Base-by-base conservation (phyloP, 75 land plant genomes). In the Cryptomeria japonica region DNA sequence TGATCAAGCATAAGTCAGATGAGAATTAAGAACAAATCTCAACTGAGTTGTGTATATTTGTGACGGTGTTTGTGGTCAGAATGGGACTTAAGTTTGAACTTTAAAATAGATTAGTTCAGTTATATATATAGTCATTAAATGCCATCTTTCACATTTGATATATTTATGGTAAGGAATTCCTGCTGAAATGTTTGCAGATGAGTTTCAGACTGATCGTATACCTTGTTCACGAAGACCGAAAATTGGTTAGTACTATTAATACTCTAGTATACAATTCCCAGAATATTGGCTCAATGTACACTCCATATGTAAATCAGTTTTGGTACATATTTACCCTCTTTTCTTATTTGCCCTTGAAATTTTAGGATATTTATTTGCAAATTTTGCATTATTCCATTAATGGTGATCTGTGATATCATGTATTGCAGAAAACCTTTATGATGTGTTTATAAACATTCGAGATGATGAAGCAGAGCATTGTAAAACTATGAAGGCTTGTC, bases 391-490 rank as follows among this genome's bases (percentile, higher is more conserved):
- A 85, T 51, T 46, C 47, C 38, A 51, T 53, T 22, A 51, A 11
- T 49, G 56, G 22, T 86, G 73, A 86, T 41, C 37, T 85, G 87
- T n/a, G 73, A 53, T 22, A 7, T 14, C 51, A 1, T 61, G 11
- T 51, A 42, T 85, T 90, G 28, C 95, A 97, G 99, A 98, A 61
- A 98, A 96, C 76, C 87, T 98, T 88, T 98, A 98, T 64, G 99
- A 98, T 86, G 99, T 97, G 15, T 98, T 98, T 91, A 44, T 93
- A 44, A 98, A 98, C 87, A 94, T 98, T 44, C 92, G 99, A 84
- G 99, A 98, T 44, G 99, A 98, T 89, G 99, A 98, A 91, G 97
- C 93, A 25, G 97, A 98, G 84, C 99, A 98, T 80, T 97, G 99
- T 87, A 98, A 98, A 93, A 98, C 99, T 34, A 98, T 98, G 99